Evolutionary conservation across 805 yeast genomes (phyloP).

Genomic region (Grigorovia humatica): DNA sequence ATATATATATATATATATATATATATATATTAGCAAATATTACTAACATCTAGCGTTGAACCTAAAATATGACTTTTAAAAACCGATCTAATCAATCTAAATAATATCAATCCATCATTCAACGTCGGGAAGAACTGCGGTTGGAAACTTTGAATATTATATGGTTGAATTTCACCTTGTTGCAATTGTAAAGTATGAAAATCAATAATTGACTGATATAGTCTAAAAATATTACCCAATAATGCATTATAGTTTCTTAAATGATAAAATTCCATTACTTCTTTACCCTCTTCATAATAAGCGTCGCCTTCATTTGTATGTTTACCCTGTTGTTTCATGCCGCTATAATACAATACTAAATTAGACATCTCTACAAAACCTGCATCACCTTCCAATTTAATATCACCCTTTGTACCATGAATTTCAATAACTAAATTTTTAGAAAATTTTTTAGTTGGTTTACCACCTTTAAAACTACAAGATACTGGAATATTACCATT

Average conservation of each 20-base stretch:
- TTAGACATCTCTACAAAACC: slow-evolving; percentile 17
- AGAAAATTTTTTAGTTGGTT: slow-evolving; percentile 14
- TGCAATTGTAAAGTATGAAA: slow-evolving; percentile 6
- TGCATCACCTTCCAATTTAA: slow-evolving; percentile 18
- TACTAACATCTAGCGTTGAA: slow-evolving; percentile 6
- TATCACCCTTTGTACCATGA: slow-evolving; percentile 18
- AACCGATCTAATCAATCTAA: slow-evolving; percentile 10
- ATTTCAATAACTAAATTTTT: slow-evolving; percentile 17
- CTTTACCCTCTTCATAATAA: slow-evolving; percentile 6
- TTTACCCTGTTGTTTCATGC: slow-evolving; percentile 5
- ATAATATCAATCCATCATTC: slow-evolving; percentile 13
- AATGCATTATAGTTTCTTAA: slow-evolving; percentile 15
- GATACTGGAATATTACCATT: slow-evolving; percentile 15
- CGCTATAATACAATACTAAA: slow-evolving; percentile 15
- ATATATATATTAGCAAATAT: not conserved
- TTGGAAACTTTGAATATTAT: slow-evolving; percentile 9
- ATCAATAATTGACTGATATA: slow-evolving; percentile 14
- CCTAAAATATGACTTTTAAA: slow-evolving; percentile 8
- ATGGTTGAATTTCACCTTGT: not conserved
- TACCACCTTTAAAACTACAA: slow-evolving; percentile 17
- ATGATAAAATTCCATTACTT: slow-evolving; percentile 16
- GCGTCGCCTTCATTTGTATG: not conserved
- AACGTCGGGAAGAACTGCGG: slow-evolving; percentile 15
- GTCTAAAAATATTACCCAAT: slow-evolving; percentile 13
- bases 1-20: not conserved